Evolutionary conservation across 1,284 basidiomycete species (phyloP).

Genomic region (Ustilago hordei): DNA sequence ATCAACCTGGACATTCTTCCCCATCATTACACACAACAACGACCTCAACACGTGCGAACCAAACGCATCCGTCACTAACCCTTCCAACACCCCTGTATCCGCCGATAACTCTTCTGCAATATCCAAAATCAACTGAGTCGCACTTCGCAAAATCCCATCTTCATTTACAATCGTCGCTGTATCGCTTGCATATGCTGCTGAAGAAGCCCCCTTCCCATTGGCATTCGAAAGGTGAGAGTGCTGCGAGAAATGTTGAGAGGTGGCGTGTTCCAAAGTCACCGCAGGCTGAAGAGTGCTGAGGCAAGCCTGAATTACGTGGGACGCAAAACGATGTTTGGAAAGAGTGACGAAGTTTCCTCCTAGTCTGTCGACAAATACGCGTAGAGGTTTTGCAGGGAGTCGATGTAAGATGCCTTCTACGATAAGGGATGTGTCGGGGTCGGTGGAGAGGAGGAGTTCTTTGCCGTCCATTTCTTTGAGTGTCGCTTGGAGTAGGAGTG

Average conservation of each 20-base stretch:
- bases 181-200: slow-evolving; percentile 33
- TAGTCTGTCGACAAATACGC: slow-evolving; percentile 65
- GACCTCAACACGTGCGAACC: slow-evolving; percentile 63
- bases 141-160: slow-evolving; percentile 54
- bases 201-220: slow-evolving; percentile 23
- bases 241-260: slow-evolving; percentile 25
- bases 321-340: slow-evolving; percentile 64
- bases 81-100: slow-evolving; percentile 13
- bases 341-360: slow-evolving; percentile 56
- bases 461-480: slow-evolving; percentile 64
- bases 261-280: slow-evolving; percentile 38
- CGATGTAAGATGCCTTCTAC: slow-evolving; percentile 59
- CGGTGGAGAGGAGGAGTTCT: slow-evolving; percentile 64
- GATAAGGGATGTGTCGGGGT: slow-evolving; percentile 63
- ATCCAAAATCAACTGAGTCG: slow-evolving; percentile 55
- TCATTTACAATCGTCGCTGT: slow-evolving; percentile 45
- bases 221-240: slow-evolving; percentile 4
- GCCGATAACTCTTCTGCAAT: slow-evolving; percentile 46
- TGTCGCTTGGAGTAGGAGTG: slow-evolving; percentile 61
- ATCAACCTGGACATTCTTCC: slow-evolving; percentile 44
- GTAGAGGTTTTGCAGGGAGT: slow-evolving; percentile 54
- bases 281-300: slow-evolving; percentile 51
- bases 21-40: slow-evolving; percentile 56
- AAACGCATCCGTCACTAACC: slow-evolving; percentile 54
- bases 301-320: slow-evolving; percentile 62